phyloP scores from a whole-genome alignment of 2,329 filamentous ascomycete species.

The Verticillium longisporum region DNA sequence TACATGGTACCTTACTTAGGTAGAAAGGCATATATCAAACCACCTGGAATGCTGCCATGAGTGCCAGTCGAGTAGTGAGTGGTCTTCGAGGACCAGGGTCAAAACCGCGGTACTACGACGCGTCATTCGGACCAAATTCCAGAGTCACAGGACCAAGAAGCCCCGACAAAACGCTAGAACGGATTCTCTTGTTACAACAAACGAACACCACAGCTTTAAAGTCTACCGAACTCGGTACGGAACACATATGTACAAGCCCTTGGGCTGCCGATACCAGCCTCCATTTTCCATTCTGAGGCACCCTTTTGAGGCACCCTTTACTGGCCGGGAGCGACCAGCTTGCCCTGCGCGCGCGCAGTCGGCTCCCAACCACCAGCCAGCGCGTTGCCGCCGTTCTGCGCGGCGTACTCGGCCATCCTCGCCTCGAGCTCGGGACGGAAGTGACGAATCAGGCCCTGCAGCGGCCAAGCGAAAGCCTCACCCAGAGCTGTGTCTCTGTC shows the following conservation, averaged over 20 bases:
- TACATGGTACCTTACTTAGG: not conserved
- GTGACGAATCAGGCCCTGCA: slow-evolving; percentile 96
- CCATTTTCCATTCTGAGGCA: not conserved
- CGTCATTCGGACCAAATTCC: too few species aligned
- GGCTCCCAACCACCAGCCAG: slow-evolving; percentile 86
- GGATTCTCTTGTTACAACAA: not conserved
- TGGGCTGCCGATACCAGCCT: slow-evolving; percentile 9
- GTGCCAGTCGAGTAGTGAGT: too few species aligned
- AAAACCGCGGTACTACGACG: too few species aligned
- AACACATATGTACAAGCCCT: slow-evolving; percentile 14
- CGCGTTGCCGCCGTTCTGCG: slow-evolving; percentile 64
- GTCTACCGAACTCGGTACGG: slow-evolving; percentile 13
- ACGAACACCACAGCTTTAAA: slow-evolving; percentile 5
- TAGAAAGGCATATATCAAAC: too few species aligned
- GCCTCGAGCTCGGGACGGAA: slow-evolving; percentile 95
- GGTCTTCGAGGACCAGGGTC: too few species aligned
- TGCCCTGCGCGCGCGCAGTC: slow-evolving; percentile 67
- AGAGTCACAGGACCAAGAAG: not conserved
- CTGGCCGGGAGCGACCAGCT: slow-evolving; percentile 83
- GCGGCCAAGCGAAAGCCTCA: slow-evolving; percentile 97
- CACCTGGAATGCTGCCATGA: too few species aligned
- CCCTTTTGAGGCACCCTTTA: slow-evolving; percentile 35
- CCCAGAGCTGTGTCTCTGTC: slow-evolving; percentile 59
- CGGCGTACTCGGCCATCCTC: slow-evolving; percentile 74
- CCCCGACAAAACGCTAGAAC: not conserved